Percentiles rank a stretch among this genome's conserved stretches.
These are phyloP conservation scores for Lupinus albus DNA, from an alignment of 306 rosid species.

Conservation along the genomic window DNA sequence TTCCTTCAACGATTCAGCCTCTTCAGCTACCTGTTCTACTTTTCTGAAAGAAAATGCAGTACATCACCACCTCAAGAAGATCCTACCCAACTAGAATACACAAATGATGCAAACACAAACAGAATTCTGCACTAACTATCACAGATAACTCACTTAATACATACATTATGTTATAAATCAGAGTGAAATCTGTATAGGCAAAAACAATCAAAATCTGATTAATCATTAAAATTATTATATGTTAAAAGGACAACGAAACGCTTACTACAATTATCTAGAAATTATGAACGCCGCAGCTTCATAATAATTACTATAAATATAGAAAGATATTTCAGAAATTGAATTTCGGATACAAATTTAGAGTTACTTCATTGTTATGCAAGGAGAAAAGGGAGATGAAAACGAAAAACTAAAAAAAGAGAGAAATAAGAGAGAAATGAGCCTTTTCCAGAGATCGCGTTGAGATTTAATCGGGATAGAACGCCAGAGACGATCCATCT, in stretches of 20 bases:
- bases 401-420: background rate
- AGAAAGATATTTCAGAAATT: background rate
- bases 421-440: background rate
- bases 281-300: no score
- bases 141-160: background rate
- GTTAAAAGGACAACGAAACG: no score
- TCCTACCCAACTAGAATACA: background rate
- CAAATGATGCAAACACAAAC: background rate
- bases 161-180: background rate
- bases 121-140: background rate
- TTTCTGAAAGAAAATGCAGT: conserved; percentile 54
- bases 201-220: no score
- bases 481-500: conserved; percentile 68
- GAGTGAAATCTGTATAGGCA: no score
- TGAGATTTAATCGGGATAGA: conserved; percentile 63
- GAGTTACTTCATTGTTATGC: no score
- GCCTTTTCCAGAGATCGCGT: conserved; percentile 82
- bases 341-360: no score
- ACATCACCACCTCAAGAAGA: background rate
- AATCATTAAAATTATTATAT: no score
- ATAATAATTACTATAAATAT: no score
- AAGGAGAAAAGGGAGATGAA: no score
- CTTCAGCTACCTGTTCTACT: conserved; percentile 83
- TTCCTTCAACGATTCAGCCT: conserved; percentile 71
- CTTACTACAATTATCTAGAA: no score